These are phyloP conservation scores for Oehlia diaphana DNA, from an alignment of 192 early-diverging fungal genomes.

Conservation along the genomic window DNA sequence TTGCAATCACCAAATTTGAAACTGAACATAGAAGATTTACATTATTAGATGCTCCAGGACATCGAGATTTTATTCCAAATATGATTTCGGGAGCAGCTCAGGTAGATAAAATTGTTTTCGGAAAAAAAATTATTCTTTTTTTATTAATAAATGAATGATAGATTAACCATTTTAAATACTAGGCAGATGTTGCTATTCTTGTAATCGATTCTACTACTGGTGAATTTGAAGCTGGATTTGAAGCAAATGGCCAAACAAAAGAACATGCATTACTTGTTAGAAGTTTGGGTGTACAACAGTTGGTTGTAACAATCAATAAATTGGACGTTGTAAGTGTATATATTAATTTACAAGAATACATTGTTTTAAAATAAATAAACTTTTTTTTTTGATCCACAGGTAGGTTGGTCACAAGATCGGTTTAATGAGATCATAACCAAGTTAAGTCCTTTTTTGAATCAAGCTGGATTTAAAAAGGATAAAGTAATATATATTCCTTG, in stretches of 20 bases:
- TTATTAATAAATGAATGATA: neutral
- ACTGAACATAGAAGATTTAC: conserved; percentile 79
- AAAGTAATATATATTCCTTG: conserved; percentile 86
- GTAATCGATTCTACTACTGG: conserved; percentile 88
- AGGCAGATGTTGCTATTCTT: conserved; percentile 91
- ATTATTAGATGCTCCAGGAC: conserved; percentile 94
- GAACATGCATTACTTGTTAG: conserved; percentile 93
- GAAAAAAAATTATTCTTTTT: neutral
- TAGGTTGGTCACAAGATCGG: conserved; percentile 79
- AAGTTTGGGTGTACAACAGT: conserved; percentile 88
- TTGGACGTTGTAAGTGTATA: conserved; percentile 71
- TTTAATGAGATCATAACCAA: conserved; percentile 75
- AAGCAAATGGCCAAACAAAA: conserved; percentile 90
- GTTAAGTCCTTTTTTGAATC: conserved; percentile 68
- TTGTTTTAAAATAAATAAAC: neutral
- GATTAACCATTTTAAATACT: neutral
- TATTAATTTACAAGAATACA: conserved; percentile 6
- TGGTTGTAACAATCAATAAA: conserved; percentile 96
- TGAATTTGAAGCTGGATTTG: conserved; percentile 96
- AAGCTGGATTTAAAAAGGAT: conserved; percentile 77
- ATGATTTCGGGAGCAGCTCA: conserved; percentile 96
- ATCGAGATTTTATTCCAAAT: conserved; percentile 98
- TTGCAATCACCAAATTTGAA: conserved; percentile 88
- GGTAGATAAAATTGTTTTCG: conserved; percentile 31
- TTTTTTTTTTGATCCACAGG: conserved; percentile 35